phyloP scores from a whole-genome alignment of 768 basidiomycete species.

The Russula vinacea region DNA sequence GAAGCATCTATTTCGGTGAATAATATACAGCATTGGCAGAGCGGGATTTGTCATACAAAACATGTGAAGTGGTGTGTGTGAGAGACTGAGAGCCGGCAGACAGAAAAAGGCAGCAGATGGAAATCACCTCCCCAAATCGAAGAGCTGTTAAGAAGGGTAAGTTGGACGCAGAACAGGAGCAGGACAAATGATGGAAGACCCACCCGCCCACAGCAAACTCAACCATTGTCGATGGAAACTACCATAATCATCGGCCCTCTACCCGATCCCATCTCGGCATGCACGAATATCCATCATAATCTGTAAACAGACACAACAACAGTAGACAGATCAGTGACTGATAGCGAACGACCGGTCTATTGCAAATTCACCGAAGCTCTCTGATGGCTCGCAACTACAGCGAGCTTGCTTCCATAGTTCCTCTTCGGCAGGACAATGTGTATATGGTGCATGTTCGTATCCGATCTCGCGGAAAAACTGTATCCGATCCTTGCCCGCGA shows the following conservation, averaged over 20 bases:
- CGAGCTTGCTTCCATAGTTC: conserved; percentile 41
- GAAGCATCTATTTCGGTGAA: no score
- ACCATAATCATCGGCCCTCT: neutral
- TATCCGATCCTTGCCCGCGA: conserved; percentile 68
- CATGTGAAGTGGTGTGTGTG: no score
- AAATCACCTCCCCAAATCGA: no score
- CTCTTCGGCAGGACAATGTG: conserved; percentile 46
- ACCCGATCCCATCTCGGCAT: conserved; percentile 49
- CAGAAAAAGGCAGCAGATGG: no score
- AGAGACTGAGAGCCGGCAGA: no score
- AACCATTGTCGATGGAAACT: no score
- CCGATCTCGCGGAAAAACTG: conserved; percentile 87
- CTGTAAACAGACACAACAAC: conserved; percentile 32
- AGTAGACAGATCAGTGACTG: neutral
- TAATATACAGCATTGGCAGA: no score
- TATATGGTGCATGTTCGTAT: conserved; percentile 76
- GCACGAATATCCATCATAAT: conserved; percentile 58
- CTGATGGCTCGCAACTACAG: conserved; percentile 49
- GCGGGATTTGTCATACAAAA: no score
- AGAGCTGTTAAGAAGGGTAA: no score
- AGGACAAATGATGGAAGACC: no score
- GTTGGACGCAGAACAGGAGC: no score
- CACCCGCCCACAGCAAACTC: no score
- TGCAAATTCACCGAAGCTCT: conserved; percentile 51
- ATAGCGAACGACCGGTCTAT: neutral